phyloP scores from a whole-genome alignment of 257 asterid species.

The Handroanthus guayacan region DNA sequence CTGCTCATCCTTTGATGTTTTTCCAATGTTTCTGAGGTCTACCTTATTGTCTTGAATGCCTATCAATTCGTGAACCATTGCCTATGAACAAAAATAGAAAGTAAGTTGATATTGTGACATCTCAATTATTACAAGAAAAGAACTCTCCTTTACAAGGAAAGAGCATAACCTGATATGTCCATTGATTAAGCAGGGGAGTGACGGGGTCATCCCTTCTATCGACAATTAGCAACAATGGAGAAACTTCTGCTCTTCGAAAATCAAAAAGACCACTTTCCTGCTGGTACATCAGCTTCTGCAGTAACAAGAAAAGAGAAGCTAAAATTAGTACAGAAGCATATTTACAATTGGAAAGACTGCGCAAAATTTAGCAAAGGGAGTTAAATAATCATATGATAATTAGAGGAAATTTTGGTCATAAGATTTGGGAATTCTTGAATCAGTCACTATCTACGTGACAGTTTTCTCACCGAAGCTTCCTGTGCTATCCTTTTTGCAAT shows the following conservation, averaged over 20 bases:
- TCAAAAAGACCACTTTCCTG: slow-evolving; percentile 96
- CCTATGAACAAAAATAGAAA: slow-evolving; percentile 52
- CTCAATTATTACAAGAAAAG: neutral
- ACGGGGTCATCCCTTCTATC: slow-evolving; percentile 99
- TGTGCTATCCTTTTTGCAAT: slow-evolving; percentile 89
- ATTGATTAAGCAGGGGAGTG: slow-evolving; percentile 91
- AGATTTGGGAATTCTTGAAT: slow-evolving; percentile 11
- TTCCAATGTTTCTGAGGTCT: slow-evolving; percentile 74
- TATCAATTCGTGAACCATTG: slow-evolving; percentile 94
- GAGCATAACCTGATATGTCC: slow-evolving; percentile 93
- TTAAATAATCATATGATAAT: slow-evolving; percentile 24
- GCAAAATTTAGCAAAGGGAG: slow-evolving; percentile 26
- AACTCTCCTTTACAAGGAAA: slow-evolving; percentile 13
- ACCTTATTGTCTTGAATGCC: slow-evolving; percentile 97
- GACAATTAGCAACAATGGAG: slow-evolving; percentile 84
- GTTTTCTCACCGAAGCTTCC: slow-evolving; percentile 79
- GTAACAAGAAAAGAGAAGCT: slow-evolving; percentile 31
- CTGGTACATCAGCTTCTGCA: slow-evolving; percentile 98
- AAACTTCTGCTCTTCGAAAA: slow-evolving; percentile 90
- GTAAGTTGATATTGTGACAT: slow-evolving; percentile 33
- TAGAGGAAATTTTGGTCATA: neutral
- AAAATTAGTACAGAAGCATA: slow-evolving; percentile 30
- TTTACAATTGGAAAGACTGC: slow-evolving; percentile 13
- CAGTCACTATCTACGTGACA: neutral
- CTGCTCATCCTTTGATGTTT: slow-evolving; percentile 83